Evolutionary conservation across 2,329 filamentous ascomycete species (phyloP), one percentile per base, ranked within the genome.

Genomic region (Aspergillus cejpii): DNA sequence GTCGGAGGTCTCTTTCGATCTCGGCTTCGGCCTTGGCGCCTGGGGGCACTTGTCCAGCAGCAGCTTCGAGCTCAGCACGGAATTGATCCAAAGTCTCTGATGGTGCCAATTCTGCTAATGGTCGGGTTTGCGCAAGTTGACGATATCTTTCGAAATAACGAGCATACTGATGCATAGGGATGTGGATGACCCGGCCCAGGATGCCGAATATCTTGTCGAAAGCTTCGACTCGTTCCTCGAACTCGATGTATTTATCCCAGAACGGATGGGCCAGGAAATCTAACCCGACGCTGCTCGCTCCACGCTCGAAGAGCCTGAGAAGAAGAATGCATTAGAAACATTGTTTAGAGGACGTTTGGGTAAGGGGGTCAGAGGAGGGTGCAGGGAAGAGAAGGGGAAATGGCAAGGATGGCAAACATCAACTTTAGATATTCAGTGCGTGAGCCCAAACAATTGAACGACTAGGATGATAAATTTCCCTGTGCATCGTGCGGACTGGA

Each of bases 171-270:
- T 97, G 90, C 80, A 95, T 87, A 0, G 92, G 91, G 42, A 97
- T 89, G 59, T 86, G 80, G 43, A 95, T 85, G 44, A 96, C 78
- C 43, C 90, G 86, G 49, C 78, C 77, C 41, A 95, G 77, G 44
- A 98, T 87, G 31, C 80, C 81, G 57, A 94, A 94, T 43, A 96
- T 87, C 59, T 82, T 87, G 52, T 94, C 87, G 11, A 84, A 80
- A 0, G 85, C 81, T 59, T 95, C 89, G 50, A 91, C 76, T 1
- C 90, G 85, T 64, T 96, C 90, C 65, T 97, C 92, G 60, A 94
- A 97, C 64, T 97, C 92, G 52, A 98, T 81, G 62, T 95, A 98
- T 70, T 95, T 97, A 68, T 98, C 92, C 92, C 92, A 98, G 71
- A 98, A 96, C 1, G 89, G 89, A 63, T 96, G 89, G 2, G 90